phyloP scores from a whole-genome alignment of 1,139 yeast genomes.

The Candida gigantensis region DNA sequence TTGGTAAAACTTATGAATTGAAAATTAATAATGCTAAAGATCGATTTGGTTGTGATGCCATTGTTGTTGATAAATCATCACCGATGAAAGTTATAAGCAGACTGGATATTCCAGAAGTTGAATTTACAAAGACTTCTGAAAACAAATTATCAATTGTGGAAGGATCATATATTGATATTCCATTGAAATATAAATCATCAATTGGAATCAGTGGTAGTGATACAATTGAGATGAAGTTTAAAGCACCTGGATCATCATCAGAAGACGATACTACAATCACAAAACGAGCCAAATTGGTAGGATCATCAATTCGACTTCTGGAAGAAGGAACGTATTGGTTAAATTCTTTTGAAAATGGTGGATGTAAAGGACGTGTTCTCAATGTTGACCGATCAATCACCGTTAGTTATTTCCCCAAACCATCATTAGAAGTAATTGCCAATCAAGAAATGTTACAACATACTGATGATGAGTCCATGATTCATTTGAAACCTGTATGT shows the following conservation, averaged over 20 bases:
- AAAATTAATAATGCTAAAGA: constrained; percentile 68
- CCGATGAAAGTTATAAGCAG: constrained; percentile 65
- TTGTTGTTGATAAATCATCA: constrained; percentile 47
- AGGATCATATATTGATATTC: constrained; percentile 60
- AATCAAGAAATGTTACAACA: constrained; percentile 21
- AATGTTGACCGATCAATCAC: constrained; percentile 33
- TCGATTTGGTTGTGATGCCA: constrained; percentile 69
- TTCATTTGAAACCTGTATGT: constrained; percentile 36
- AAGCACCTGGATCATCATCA: constrained; percentile 12
- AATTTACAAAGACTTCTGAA: constrained; percentile 20
- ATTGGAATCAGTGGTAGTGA: constrained; percentile 28
- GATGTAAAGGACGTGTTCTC: constrained; percentile 64
- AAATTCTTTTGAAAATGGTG: constrained; percentile 59
- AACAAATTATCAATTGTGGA: constrained; percentile 50
- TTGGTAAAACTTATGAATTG: constrained; percentile 73
- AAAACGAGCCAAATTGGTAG: constrained; percentile 8
- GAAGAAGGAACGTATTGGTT: constrained; percentile 68
- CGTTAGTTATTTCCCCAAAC: constrained; percentile 58
- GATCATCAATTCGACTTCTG: constrained; percentile 26
- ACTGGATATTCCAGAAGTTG: constrained; percentile 57
- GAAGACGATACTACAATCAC: constrained; percentile 4
- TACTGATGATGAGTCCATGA: constrained; percentile 18
- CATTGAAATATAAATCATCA: constrained; percentile 47
- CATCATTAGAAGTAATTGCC: constrained; percentile 39
- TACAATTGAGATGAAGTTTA: constrained; percentile 26